phyloP scores from a whole-genome alignment of 208 protist species.

The Trypanosoma lewisi region DNA sequence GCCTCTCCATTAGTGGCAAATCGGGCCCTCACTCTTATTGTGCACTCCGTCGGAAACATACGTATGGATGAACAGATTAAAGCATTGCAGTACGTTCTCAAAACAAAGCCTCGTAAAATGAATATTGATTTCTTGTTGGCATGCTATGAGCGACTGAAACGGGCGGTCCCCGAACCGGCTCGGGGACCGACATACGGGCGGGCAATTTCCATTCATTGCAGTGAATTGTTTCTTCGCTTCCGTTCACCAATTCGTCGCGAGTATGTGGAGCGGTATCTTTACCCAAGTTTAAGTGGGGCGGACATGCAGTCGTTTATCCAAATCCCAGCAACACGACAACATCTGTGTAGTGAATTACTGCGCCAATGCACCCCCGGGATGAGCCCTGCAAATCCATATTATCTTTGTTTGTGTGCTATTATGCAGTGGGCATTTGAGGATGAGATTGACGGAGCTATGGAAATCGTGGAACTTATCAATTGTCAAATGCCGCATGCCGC shows the following conservation, averaged over 20 bases:
- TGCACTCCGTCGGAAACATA: slow-evolving; percentile 66
- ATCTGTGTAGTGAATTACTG: slow-evolving; percentile 74
- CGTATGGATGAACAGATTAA: slow-evolving; percentile 78
- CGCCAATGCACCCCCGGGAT: slow-evolving; percentile 73
- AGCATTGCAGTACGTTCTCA: slow-evolving; percentile 77
- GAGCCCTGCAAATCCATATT: slow-evolving; percentile 74
- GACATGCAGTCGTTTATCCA: slow-evolving; percentile 77
- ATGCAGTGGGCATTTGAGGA: slow-evolving; percentile 78
- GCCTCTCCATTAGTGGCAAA: slow-evolving; percentile 78
- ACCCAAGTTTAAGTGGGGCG: slow-evolving; percentile 74
- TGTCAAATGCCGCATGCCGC: slow-evolving; percentile 89
- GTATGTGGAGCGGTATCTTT: slow-evolving; percentile 88
- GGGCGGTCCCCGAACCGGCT: slow-evolving; percentile 58
- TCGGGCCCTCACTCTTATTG: slow-evolving; percentile 73
- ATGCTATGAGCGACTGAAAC: slow-evolving; percentile 88
- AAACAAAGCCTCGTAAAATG: slow-evolving; percentile 68
- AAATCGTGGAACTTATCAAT: slow-evolving; percentile 77
- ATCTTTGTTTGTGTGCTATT: slow-evolving; percentile 85
- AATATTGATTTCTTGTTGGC: slow-evolving; percentile 88
- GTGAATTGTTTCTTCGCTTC: slow-evolving; percentile 87
- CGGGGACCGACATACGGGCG: slow-evolving; percentile 69
- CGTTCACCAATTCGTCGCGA: slow-evolving; percentile 87
- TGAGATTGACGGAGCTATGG: slow-evolving; percentile 75
- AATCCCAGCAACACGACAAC: slow-evolving; percentile 65
- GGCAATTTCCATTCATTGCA: slow-evolving; percentile 83